phyloP scores from a whole-genome alignment of 169 alveolate genomes.

The Cyclospora cayetanensis region DNA sequence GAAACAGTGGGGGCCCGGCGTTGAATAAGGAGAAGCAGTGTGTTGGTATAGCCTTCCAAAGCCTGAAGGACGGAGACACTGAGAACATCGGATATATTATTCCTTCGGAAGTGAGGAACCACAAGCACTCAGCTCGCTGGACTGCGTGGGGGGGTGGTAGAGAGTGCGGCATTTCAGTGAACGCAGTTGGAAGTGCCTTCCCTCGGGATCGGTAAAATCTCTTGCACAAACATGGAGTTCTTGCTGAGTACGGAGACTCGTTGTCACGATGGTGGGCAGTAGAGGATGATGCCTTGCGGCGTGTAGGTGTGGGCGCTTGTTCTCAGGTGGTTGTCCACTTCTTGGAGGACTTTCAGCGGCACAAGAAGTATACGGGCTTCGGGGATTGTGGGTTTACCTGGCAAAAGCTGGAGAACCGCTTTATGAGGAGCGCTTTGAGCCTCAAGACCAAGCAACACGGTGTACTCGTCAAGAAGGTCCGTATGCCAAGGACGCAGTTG shows the following conservation, averaged over 20 bases:
- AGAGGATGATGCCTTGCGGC: background rate
- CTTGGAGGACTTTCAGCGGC: conserved; percentile 70
- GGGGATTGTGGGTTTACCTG: conserved; percentile 72
- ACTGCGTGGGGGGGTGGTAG: no score
- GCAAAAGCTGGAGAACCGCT: conserved; percentile 70
- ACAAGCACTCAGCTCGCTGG: no score
- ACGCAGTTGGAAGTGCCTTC: no score
- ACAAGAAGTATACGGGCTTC: conserved; percentile 72
- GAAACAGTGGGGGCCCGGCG: conserved; percentile 83
- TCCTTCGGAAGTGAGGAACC: conserved; percentile 65
- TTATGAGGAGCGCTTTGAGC: conserved; percentile 41
- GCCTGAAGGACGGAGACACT: conserved; percentile 76
- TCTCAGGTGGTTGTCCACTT: conserved; percentile 71
- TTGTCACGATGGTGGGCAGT: no score
- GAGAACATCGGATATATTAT: conserved; percentile 79
- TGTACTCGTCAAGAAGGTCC: conserved; percentile 55
- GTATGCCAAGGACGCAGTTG: background rate
- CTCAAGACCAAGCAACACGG: conserved; percentile 56
- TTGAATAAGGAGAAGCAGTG: conserved; percentile 72
- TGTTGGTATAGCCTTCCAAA: conserved; percentile 79
- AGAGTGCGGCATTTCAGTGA: no score
- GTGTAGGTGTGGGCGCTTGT: background rate
- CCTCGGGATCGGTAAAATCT: no score
- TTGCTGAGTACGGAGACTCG: no score
- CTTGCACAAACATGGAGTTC: no score